These are phyloP conservation scores for Hymenoscyphus fraxineus DNA, from an alignment of 2,329 filamentous ascomycete genomes.

Conservation along the genomic window DNA sequence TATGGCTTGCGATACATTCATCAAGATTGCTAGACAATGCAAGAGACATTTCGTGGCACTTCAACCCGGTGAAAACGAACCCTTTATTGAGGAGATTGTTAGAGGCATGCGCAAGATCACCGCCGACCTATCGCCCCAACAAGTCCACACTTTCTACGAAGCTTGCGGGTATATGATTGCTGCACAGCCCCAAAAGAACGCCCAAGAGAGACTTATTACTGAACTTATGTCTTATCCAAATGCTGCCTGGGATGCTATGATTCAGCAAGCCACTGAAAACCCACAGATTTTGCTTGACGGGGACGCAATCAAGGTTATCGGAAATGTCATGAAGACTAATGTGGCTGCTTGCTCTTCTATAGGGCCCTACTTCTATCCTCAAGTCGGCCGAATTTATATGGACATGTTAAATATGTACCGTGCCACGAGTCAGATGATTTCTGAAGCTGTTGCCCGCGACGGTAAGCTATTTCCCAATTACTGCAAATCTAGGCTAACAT, in stretches of 20 bases:
- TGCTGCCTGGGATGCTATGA: conserved; percentile 91
- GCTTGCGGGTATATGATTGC: conserved; percentile 99
- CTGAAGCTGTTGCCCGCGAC: conserved; percentile 81
- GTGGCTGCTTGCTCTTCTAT: conserved; percentile 97
- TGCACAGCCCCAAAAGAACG: conserved; percentile 89
- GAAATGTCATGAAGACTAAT: conserved; percentile 99
- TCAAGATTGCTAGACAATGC: conserved; percentile 98
- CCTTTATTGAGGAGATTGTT: conserved; percentile 98
- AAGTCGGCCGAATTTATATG: conserved; percentile 94
- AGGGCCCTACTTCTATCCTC: conserved; percentile 94
- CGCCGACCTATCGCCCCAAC: conserved; percentile 88
- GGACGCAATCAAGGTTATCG: conserved; percentile 96
- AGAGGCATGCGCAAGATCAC: conserved; percentile 95
- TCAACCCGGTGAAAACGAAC: conserved; percentile 89
- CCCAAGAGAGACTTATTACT: conserved; percentile 85
- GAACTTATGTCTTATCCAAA: conserved; percentile 95
- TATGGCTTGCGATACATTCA: conserved; percentile 99
- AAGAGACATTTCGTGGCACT: conserved; percentile 94
- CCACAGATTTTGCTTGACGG: conserved; percentile 83
- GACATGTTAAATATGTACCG: conserved; percentile 99
- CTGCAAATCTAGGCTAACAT: conserved; percentile 33
- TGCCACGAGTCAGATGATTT: conserved; percentile 93
- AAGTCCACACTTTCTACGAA: conserved; percentile 98
- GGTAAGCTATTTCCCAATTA: conserved; percentile 47
- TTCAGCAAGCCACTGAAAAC: conserved; percentile 78